Evolutionary conservation across 768 basidiomycete species (phyloP), one percentile per base, ranked within the genome.

Genomic region (Kwoniella dendrophila): DNA sequence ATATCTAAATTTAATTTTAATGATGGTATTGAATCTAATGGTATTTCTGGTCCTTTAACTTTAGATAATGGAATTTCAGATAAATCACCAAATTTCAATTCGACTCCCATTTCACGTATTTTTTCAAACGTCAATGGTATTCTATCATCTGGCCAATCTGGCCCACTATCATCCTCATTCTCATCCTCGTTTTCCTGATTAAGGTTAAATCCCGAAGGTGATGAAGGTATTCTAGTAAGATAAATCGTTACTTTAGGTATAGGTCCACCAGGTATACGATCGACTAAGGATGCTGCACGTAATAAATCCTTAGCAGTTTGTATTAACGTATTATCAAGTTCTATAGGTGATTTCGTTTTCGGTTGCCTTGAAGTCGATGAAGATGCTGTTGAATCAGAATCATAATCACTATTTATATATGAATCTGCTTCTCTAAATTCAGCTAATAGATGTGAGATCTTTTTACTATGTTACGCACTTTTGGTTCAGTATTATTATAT

Each of bases 361-460:
- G 11, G 11, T 20, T 51, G 27, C 18, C 22, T 20, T 11, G 56
- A 47, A 4, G 45, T 34, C 1, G 43, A n/a, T 5, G 27, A 14
- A 16, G 29, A 16, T 24, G 24, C 36, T 24, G 64, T 59, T 8
- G 71, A 67, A 22, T 74, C 69, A 29, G 82, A 82, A 44, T 83
- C 82, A 18, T 81, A 82, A 4, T 84, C 84, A 18, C 86, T 86
- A 62, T 85, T 85, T 1, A 87, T 70, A 73, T 90, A 91, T 3
- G 89, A 90, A 65, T 93, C 92, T 20, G 89, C 83, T 79, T 93
- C 91, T 34, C 86, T 83, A 66, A 95, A 88, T 73, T 95, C 92
- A 29, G 87, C 84, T 0, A 88, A 76, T 32, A 95, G 81, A 7
- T 89, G 86, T 1, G 85, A 82, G 59, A 89, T 88, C 70, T 89